Evolutionary conservation across 805 yeast species (phyloP).

Genomic region (Lipomyces kockii): DNA sequence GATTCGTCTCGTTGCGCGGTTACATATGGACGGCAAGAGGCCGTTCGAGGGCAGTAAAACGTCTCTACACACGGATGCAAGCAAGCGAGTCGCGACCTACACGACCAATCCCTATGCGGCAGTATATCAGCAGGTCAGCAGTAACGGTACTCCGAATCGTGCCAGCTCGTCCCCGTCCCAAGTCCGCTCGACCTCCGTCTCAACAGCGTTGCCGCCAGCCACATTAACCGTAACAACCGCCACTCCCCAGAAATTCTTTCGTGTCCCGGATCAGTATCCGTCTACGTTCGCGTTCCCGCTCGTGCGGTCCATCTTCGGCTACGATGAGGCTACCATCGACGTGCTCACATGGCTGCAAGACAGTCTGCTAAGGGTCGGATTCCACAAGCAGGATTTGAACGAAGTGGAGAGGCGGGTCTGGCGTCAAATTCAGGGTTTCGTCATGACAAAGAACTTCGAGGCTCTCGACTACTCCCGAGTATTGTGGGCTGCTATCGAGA

Average conservation of each 20-base stretch:
- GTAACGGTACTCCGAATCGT: neutral
- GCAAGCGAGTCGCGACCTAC: neutral
- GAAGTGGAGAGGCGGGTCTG: neutral
- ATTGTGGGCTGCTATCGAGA: neutral
- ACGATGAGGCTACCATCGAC: conserved; percentile 4
- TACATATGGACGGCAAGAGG: neutral
- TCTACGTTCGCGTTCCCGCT: conserved; percentile 11
- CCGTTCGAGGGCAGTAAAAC: neutral
- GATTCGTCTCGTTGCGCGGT: neutral
- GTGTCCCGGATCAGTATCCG: neutral
- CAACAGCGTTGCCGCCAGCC: neutral
- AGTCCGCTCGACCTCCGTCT: neutral
- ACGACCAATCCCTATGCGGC: neutral
- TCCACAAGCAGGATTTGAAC: neutral
- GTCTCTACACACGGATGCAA: neutral
- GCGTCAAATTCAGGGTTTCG: conserved; percentile 10
- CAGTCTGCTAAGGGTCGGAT: neutral
- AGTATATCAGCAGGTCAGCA: neutral
- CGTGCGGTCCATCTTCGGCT: conserved; percentile 15
- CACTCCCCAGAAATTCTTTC: conserved; percentile 1
- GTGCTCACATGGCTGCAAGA: neutral
- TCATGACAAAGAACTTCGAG: conserved; percentile 4
- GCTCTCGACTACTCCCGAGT: neutral
- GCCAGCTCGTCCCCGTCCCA: neutral
- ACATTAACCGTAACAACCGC: neutral